Evolutionary conservation across 2,329 filamentous ascomycete genomes (phyloP).

Genomic region (Ceratocystis variospora): DNA sequence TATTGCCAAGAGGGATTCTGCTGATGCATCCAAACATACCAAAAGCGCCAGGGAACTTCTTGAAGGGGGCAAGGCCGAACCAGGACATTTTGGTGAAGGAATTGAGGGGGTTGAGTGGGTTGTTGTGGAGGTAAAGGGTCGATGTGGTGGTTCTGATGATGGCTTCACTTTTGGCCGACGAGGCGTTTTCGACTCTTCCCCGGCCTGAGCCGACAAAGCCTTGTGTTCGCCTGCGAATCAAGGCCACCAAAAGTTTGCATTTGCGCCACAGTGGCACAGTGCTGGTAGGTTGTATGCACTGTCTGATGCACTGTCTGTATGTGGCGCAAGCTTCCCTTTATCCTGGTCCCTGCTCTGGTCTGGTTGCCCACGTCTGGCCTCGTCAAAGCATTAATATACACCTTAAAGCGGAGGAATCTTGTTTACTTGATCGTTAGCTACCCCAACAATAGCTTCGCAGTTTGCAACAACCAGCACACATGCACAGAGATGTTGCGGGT

Average conservation of each 20-base stretch:
- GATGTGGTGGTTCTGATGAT: slow-evolving; percentile 27
- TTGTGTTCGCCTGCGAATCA: slow-evolving; percentile 17
- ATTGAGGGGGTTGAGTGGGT: slow-evolving; percentile 25
- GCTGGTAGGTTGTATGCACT: background rate
- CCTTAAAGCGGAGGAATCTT: no score
- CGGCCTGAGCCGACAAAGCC: slow-evolving; percentile 16
- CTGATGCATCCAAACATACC: slow-evolving; percentile 41
- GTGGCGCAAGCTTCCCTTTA: slow-evolving; percentile 5
- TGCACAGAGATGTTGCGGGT: no score
- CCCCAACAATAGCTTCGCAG: no score
- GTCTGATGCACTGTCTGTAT: background rate
- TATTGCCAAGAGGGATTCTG: background rate
- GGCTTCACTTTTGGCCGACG: slow-evolving; percentile 22
- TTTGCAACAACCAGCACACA: no score
- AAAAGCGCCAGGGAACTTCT: slow-evolving; percentile 70
- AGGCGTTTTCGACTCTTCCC: slow-evolving; percentile 18
- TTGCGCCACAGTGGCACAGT: background rate
- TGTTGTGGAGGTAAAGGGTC: slow-evolving; percentile 24
- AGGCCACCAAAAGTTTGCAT: slow-evolving; percentile 9
- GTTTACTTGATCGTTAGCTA: no score
- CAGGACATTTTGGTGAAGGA: slow-evolving; percentile 52
- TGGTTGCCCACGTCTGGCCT: no score
- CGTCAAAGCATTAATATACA: no score
- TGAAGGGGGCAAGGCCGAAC: slow-evolving; percentile 50
- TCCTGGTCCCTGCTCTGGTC: background rate